phyloP scores from a whole-genome alignment of 306 rosid species.

The Cucurbita ficifolia region DNA sequence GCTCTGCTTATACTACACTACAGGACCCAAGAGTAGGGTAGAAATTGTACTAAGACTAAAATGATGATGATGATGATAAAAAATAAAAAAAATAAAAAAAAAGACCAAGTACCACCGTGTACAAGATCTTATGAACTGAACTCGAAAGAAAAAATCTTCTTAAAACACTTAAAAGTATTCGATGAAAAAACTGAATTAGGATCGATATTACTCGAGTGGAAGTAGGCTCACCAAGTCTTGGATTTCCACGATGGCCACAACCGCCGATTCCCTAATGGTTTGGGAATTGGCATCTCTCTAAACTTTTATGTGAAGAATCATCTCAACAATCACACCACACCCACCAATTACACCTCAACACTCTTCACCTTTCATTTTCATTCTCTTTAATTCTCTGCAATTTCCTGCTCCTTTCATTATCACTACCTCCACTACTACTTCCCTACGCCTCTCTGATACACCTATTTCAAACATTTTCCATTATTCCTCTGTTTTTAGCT shows the following conservation, averaged over 20 bases:
- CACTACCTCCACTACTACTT: neutral
- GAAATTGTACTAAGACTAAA: no score
- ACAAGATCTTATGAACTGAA: no score
- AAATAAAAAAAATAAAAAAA: no score
- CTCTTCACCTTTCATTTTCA: slow-evolving; percentile 4
- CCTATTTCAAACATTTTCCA: neutral
- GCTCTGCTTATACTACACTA: no score
- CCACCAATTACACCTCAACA: slow-evolving; percentile 70
- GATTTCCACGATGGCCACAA: neutral
- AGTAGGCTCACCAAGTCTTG: no score
- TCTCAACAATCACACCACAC: slow-evolving; percentile 21
- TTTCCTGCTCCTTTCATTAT: slow-evolving; percentile 13
- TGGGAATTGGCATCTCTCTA: neutral
- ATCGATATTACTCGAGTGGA: no score
- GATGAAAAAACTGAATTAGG: no score
- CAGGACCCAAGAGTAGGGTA: no score
- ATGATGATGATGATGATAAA: no score
- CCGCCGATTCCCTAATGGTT: neutral
- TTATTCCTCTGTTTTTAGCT: neutral
- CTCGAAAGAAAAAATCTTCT: no score
- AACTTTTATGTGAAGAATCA: neutral
- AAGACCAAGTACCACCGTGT: no score
- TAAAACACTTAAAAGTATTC: no score
- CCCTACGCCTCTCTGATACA: neutral
- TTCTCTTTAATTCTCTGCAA: slow-evolving; percentile 21